A percentile compares a stretch with the other conserved stretches of the same genome.
These are phyloP conservation scores for Fusarium coicis DNA, from an alignment of 2,329 filamentous ascomycete species.

Conservation along the genomic window DNA sequence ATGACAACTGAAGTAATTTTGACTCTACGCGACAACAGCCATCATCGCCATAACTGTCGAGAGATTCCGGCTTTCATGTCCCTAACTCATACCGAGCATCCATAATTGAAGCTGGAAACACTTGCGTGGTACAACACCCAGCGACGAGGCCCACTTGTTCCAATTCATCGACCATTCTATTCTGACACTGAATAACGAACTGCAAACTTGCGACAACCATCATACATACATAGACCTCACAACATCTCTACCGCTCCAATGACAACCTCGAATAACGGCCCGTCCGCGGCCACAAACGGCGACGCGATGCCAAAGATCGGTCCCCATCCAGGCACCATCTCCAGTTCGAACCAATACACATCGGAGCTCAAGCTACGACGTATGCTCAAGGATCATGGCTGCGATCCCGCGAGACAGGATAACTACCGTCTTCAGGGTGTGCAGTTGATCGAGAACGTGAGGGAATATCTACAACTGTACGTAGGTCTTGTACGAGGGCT, in stretches of 20 bases:
- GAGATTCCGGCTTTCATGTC: too few relatives aligned
- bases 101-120: not conserved
- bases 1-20: not conserved
- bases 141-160: not conserved
- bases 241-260: not conserved
- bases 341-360: constrained; percentile 74
- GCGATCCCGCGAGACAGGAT: constrained; percentile 83
- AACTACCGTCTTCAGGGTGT: constrained; percentile 85
- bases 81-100: not conserved
- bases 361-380: constrained; percentile 83
- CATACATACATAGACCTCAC: not conserved
- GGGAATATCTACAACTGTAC: constrained; percentile 81
- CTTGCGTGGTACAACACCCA: too few relatives aligned
- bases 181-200: not conserved
- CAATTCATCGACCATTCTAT: not conserved
- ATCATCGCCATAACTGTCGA: not conserved
- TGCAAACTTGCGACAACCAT: not conserved
- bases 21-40: not conserved
- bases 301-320: constrained; percentile 46
- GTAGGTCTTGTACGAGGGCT: not conserved
- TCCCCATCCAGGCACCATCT: constrained; percentile 60
- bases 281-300: constrained; percentile 29
- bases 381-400: constrained; percentile 74
- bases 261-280: constrained; percentile 23
- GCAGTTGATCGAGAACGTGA: constrained; percentile 86